Base-by-base conservation (phyloP, 2,329 filamentous ascomycete species). In the Ceratocystis smalleyi region DNA sequence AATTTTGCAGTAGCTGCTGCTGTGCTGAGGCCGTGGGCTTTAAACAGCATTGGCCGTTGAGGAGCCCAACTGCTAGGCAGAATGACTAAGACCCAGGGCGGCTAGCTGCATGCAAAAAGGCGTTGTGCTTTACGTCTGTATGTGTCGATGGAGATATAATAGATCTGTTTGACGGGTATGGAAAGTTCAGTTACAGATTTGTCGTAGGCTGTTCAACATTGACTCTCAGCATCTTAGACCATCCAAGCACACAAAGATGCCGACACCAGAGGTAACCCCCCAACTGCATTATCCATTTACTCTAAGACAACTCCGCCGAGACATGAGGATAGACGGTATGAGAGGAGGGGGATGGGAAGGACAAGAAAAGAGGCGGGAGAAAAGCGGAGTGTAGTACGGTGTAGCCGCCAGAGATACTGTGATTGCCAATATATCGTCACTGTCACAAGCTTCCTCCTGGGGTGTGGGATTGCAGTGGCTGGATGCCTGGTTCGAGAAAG, bases 391-490 rank as follows among this genome's bases (percentile, higher is more conserved):
- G 54, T 57, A n/a, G 24, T 32, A 57, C 54, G 32, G 27, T 57
- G 54, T 57, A 57, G 54, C 54, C 54, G 54, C 54, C 54, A 57
- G 54, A 57, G 17, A 35, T n/a, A 32, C 54, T 57, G 27, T 32
- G 54, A 57, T 24, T 57, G 27, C 27, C 54, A 57, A 57, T 57
- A 57, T 57, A 57, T 63, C 61, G 43, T 59, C 63, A 22, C 43
- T 51, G 61, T 55, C 47, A 63, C 61, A 43, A 40, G 22, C 47
- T 27, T 10, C 6, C 24, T 40, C 61, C 17, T 22, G 17, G 15
- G 12, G n/a, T n/a, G 24, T 27, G 30, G 22, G 32, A 35, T 12
- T 43, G 35, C 19, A 51, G 47, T 30, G 47, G 47, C 30, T 55
- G 61, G 51, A 51, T 40, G 40, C 40, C 12, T 62, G 17, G n/a